Base-by-base conservation (phyloP, 768 basidiomycete species). In the Tulasnella sp. region DNA sequence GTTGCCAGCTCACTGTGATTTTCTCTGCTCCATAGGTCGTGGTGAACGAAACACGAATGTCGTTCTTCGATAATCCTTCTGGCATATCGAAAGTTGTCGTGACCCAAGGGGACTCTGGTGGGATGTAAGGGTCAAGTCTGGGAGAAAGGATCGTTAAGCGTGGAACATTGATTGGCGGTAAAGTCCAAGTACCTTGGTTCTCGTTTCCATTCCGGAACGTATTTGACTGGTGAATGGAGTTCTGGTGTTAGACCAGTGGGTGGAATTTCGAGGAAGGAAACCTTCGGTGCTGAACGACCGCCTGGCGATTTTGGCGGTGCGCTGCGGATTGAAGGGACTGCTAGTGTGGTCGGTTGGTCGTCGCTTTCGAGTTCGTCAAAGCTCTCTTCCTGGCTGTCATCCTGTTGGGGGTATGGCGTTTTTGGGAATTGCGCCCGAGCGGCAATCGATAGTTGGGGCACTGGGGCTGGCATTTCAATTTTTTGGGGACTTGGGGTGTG, bases 11-110 rank as follows among this genome's bases (percentile, higher is more conserved):
- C 46, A 81, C 79, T 8, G 80, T 80, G 27, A 80, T 38, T 27
- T 79, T 79, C 42, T 79, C 78, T 21, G 78, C 78, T 5, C 42
- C 74, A 74, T 44, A 48, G 39, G 56, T 27, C 6, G 31, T 81
- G 52, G 74, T 40, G 27, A 48, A 80, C 2, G 72, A 36, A 9
- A 81, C 80, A 56, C 72, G 80, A 16, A 81, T 76, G 40, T 81
- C 79, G 3, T 80, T 74, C 74, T 81, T 81, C 16, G 42, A 27
- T 18, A 81, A 34, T 18, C 72, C 80, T 36, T 40, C 44, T 12
- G 80, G 80, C 44, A 81, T 81, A 40, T 81, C 80, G 58, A 81
- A 81, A 21, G 79, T 80, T 31, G 80, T 80, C 24, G 80, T 81
- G 48, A 80, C 62, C 34, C 52, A 71, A 27, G 62, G 62, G 34